Base-by-base conservation (phyloP, 2,329 filamentous ascomycete genomes). In the Epichloe coenophiala region DNA sequence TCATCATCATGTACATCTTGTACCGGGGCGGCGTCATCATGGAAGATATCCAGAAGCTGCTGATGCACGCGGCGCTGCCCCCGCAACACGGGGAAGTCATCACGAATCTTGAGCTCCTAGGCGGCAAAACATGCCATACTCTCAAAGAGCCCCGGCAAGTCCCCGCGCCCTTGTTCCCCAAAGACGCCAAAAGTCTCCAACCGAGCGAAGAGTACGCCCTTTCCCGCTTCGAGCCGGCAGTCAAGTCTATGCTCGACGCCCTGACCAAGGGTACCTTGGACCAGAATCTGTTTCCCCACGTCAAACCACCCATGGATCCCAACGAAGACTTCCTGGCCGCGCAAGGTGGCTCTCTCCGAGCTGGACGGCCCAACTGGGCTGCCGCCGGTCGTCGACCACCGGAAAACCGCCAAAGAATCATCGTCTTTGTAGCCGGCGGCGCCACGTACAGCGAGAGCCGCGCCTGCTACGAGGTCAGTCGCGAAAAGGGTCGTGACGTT, bases 361-460 rank as follows among this genome's bases (percentile, higher is more conserved):
- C 88, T 9, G 89, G 89, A 15, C 94, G 95, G 61, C 93, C 91
- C 2, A 95, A 90, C 41, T 98, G 93, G 93, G 93, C 93, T 2
- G 87, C 88, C 49, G 84, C 86, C 9, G 83, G 88, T 42, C 77
- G 84, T 44, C 78, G 82, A 72, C 53, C 80, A 75, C 53, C 66
- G 2, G 91, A 97, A 63, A 94, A 90, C 56, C 81, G 85, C 49
- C 93, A 98, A 65, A 82, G 93, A 48, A 77, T 97, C 49, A 86
- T 98, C 53, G 83, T 97, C 15, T 97, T 95, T 64, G 84, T 97
- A 77, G 93, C 91, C 1, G 93, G 93, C 45, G 93, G 93, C 43
- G 93, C 93, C 19, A 97, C 93, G 0, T 95, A 91, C 65, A 89
- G 88, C 5, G 93, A 98, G 68, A 78, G 87, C 35, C 81, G 93